Evolutionary conservation across 78 protist species (phyloP).

Genomic region (Dictyostelium purpureum): DNA sequence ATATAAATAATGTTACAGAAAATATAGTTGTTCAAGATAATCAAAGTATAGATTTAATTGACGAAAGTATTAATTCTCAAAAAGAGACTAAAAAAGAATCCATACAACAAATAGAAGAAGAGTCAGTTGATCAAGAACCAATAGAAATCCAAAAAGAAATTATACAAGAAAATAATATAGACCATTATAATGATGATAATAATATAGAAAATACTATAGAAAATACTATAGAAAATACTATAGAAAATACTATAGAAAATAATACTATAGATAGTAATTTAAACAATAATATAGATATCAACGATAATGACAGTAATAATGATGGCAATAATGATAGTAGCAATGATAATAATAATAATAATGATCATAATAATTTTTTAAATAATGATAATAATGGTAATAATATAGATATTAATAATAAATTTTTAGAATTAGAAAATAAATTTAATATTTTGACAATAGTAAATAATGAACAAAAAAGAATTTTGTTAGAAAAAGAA

Average conservation of each 20-base stretch:
- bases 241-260: not conserved
- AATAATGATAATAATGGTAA: not conserved
- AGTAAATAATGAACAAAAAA: slow-evolving; percentile 48
- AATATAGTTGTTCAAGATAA: too few relatives aligned
- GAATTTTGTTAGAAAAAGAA: slow-evolving; percentile 35
- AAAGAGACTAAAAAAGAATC: not conserved
- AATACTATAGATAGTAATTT: not conserved
- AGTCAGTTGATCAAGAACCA: not conserved
- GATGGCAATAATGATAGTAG: not conserved
- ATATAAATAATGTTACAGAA: not conserved
- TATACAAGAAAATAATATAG: not conserved
- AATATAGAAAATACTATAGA: not conserved
- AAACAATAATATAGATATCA: not conserved
- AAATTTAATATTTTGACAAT: slow-evolving; percentile 28
- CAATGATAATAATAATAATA: slow-evolving; percentile 5
- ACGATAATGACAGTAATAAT: not conserved
- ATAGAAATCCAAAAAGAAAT: not conserved
- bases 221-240: not conserved
- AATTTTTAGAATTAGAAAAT: slow-evolving; percentile 15
- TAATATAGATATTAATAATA: not conserved
- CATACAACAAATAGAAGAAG: not conserved
- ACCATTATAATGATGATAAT: slow-evolving; percentile 6
- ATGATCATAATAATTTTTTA: not conserved
- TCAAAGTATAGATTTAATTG: not conserved
- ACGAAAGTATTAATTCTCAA: not conserved